phyloP scores from a whole-genome alignment of 2,329 filamentous ascomycete genomes.

The Colletotrichum sidae region DNA sequence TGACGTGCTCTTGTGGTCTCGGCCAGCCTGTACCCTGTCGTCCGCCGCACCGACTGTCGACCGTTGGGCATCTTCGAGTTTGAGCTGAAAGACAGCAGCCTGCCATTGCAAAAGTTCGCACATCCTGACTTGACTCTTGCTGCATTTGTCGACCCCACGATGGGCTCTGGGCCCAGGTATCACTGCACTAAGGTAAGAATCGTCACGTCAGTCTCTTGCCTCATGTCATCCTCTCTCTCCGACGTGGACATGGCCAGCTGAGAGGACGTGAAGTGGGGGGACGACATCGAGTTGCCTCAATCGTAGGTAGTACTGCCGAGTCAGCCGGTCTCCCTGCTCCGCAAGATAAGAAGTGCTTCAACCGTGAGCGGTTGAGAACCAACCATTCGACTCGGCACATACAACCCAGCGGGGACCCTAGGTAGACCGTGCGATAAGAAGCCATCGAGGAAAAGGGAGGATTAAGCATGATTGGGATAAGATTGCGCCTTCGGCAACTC shows the following conservation, averaged over 20 bases:
- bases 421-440: constrained; percentile 19
- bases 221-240: constrained; percentile 35
- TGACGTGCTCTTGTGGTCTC: constrained; percentile 32
- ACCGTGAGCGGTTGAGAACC: not conserved
- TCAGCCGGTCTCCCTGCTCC: constrained; percentile 25
- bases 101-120: constrained; percentile 29
- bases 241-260: not conserved
- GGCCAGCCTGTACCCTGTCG: constrained; percentile 19
- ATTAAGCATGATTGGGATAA: constrained; percentile 35
- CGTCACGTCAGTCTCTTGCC: constrained; percentile 17
- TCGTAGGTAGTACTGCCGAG: constrained; percentile 14
- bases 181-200: not conserved
- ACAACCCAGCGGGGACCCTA: not conserved
- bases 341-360: constrained; percentile 18
- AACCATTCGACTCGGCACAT: too few relatives aligned
- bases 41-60: constrained; percentile 2
- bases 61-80: not conserved
- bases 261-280: not conserved
- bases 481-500: constrained; percentile 26
- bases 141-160: not conserved
- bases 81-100: not conserved
- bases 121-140: not conserved
- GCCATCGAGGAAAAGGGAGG: constrained; percentile 6
- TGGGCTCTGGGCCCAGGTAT: not conserved
- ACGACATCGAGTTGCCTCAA: not conserved